These are phyloP conservation scores for Coniochaeta sp. DNA, from an alignment of 2,329 filamentous ascomycete species.

Conservation along the genomic window DNA sequence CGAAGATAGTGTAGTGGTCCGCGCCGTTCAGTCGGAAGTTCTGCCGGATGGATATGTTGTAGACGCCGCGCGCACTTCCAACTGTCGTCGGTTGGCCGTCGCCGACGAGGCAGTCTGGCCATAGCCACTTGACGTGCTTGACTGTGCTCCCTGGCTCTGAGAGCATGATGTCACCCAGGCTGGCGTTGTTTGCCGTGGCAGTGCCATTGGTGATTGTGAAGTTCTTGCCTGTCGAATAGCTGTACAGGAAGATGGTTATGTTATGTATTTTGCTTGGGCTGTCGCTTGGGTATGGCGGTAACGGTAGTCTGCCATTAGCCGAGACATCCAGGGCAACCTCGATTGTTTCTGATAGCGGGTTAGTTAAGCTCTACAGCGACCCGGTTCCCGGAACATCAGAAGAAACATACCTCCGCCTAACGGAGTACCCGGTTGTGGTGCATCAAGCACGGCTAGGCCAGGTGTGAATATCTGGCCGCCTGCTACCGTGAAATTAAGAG, in stretches of 20 bases:
- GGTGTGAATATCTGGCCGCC: conserved; percentile 64
- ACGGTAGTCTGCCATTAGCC: conserved; percentile 54
- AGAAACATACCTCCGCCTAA: conserved; percentile 49
- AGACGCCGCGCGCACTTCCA: conserved; percentile 48
- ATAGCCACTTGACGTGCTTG: conserved; percentile 66
- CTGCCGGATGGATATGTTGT: conserved; percentile 68
- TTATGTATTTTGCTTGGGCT: conserved; percentile 51
- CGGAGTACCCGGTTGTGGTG: conserved; percentile 57
- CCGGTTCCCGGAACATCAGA: background rate
- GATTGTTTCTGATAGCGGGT: conserved; percentile 34
- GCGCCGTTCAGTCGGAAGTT: conserved; percentile 58
- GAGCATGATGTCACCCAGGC: conserved; percentile 52
- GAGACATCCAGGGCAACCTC: conserved; percentile 62
- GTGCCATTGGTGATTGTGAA: conserved; percentile 54
- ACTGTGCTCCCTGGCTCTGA: conserved; percentile 62
- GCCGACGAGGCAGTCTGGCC: conserved; percentile 62
- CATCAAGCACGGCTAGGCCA: conserved; percentile 58
- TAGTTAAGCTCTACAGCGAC: background rate
- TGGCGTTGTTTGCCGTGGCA: conserved; percentile 39
- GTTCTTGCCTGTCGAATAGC: conserved; percentile 56
- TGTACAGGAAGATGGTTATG: conserved; percentile 61
- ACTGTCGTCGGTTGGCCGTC: conserved; percentile 38
- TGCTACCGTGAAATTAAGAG: conserved; percentile 46
- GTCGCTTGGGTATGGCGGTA: conserved; percentile 46
- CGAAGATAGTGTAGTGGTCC: conserved; percentile 62